These are phyloP conservation scores for Hydrangea macrophylla DNA, from an alignment of 148 eudicot species.

Conservation along the genomic window DNA sequence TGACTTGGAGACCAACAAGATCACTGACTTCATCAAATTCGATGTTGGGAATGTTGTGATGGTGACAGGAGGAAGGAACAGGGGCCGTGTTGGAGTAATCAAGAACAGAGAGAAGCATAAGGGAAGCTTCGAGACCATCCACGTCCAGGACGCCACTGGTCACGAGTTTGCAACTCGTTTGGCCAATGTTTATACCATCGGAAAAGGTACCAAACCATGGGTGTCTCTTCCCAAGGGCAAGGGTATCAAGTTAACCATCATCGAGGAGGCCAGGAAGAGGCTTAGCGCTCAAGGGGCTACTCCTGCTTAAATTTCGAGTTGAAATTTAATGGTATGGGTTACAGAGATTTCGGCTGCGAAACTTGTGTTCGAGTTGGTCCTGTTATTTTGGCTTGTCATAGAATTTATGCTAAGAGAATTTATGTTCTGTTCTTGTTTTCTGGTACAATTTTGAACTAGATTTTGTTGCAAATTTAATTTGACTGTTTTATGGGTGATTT, in stretches of 20 bases:
- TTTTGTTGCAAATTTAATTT: conserved; percentile 9
- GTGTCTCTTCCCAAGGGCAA: conserved; percentile 56
- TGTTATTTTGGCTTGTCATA: no score
- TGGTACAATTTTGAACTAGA: conserved; percentile 12
- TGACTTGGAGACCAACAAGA: conserved; percentile 44
- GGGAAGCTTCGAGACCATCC: conserved; percentile 57
- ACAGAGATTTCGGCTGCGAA: not conserved
- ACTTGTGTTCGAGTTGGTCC: no score
- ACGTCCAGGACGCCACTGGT: conserved; percentile 44
- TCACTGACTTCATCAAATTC: conserved; percentile 50
- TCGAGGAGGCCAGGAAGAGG: conserved; percentile 56
- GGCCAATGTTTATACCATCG: conserved; percentile 49
- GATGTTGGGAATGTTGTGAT: conserved; percentile 63
- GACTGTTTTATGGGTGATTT: not conserved
- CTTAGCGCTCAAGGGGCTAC: conserved; percentile 29
- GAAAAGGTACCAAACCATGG: conserved; percentile 56
- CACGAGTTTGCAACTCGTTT: conserved; percentile 60
- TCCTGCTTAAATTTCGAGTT: conserved; percentile 11
- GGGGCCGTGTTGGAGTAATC: conserved; percentile 51
- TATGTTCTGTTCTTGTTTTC: conserved; percentile 1
- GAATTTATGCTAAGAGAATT: not conserved
- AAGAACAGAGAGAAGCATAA: conserved; percentile 61
- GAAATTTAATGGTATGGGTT: not conserved
- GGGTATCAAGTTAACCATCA: conserved; percentile 50
- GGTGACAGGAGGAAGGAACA: conserved; percentile 65